These are phyloP conservation scores for Geosmithia putterillii DNA, from an alignment of 2,329 filamentous ascomycete genomes.

Conservation along the genomic window DNA sequence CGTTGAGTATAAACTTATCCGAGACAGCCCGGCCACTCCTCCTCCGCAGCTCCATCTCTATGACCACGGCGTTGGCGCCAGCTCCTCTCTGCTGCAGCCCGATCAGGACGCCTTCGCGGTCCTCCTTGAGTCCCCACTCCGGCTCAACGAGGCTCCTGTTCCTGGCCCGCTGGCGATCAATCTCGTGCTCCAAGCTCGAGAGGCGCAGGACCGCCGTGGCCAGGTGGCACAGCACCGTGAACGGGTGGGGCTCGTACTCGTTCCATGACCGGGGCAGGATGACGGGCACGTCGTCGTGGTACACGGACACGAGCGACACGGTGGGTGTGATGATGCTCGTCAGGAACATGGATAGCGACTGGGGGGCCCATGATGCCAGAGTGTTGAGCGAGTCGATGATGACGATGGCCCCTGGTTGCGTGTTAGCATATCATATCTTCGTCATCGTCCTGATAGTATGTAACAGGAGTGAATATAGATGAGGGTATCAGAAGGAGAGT, in stretches of 20 bases:
- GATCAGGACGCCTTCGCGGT: conserved; percentile 65
- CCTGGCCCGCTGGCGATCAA: conserved; percentile 61
- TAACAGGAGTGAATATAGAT: background rate
- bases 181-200: conserved; percentile 60
- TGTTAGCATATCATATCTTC: background rate
- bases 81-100: conserved; percentile 43
- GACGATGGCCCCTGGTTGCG: conserved; percentile 52
- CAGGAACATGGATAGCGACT: conserved; percentile 55
- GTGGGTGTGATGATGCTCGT: conserved; percentile 53
- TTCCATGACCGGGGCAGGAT: conserved; percentile 26
- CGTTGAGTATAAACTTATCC: conserved; percentile 48
- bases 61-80: conserved; percentile 41
- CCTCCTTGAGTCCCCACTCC: conserved; percentile 65
- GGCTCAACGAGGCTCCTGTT: conserved; percentile 67
- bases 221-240: conserved; percentile 67
- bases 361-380: conserved; percentile 39
- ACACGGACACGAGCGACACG: conserved; percentile 64
- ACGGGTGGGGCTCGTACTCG: conserved; percentile 54
- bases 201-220: conserved; percentile 76
- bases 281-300: conserved; percentile 69
- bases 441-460: background rate
- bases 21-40: conserved; percentile 67
- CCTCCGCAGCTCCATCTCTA: conserved; percentile 78
- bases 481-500: too few relatives aligned
- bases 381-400: conserved; percentile 71